Evolutionary conservation across 202 grass and related monocot genomes (phyloP).

Genomic region (Musa balbisiana): DNA sequence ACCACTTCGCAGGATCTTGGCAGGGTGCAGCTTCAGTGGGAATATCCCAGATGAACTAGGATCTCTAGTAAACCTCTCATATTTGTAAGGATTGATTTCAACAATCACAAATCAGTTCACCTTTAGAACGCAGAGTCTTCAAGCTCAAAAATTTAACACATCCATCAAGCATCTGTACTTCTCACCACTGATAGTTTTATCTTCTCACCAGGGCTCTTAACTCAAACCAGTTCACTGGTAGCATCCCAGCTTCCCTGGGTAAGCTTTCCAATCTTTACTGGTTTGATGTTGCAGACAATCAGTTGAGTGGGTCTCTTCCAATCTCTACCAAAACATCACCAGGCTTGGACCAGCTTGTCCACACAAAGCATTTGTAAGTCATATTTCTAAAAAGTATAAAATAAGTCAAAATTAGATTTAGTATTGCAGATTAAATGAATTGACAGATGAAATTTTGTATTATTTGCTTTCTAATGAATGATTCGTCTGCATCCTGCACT

Average conservation of each 20-base stretch:
- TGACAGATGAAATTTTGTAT: background rate
- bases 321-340: conserved; percentile 37
- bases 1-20: conserved; percentile 48
- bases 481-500: conserved; percentile 13
- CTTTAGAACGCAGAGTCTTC: background rate
- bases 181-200: background rate
- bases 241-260: conserved; percentile 69
- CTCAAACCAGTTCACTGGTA: conserved; percentile 68
- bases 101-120: background rate
- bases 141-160: background rate
- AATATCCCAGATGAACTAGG: conserved; percentile 64
- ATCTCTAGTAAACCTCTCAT: conserved; percentile 44
- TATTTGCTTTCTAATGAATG: too few relatives aligned
- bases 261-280: conserved; percentile 79
- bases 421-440: background rate
- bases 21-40: conserved; percentile 73
- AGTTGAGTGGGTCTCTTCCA: conserved; percentile 54
- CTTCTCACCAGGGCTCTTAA: conserved; percentile 57
- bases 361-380: conserved; percentile 80
- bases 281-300: conserved; percentile 84
- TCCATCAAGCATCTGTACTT: background rate
- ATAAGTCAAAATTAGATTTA: background rate
- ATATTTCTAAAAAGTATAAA: background rate
- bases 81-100: conserved; percentile 44
- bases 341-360: conserved; percentile 68